phyloP scores from a whole-genome alignment of 2,329 filamentous ascomycete species.

The Fusarium ambrosium region DNA sequence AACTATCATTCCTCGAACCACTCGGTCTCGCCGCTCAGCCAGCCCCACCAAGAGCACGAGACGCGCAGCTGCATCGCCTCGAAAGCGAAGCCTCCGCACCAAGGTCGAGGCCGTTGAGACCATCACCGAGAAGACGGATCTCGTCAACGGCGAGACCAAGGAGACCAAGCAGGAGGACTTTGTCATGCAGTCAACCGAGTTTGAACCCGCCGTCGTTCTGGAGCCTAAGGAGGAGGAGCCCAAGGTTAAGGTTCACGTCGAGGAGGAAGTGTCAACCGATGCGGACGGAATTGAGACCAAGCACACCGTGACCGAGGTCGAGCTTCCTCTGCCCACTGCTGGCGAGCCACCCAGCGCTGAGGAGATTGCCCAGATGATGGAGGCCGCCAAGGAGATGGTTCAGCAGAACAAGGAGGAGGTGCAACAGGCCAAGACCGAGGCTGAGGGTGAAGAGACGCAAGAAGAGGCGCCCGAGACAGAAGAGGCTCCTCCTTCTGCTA shows the following conservation, averaged over 20 bases:
- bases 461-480: slow-evolving; percentile 54
- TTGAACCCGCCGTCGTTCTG: slow-evolving; percentile 62
- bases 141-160: slow-evolving; percentile 50
- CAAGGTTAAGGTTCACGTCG: slow-evolving; percentile 77
- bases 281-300: slow-evolving; percentile 74
- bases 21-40: slow-evolving; percentile 68
- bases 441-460: slow-evolving; percentile 59
- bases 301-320: slow-evolving; percentile 80
- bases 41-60: slow-evolving; percentile 67
- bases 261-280: slow-evolving; percentile 71
- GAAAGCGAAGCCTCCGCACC: slow-evolving; percentile 65
- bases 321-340: slow-evolving; percentile 73
- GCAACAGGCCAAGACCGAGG: slow-evolving; percentile 54
- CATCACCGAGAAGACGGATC: slow-evolving; percentile 46
- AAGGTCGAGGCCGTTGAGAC: slow-evolving; percentile 57
- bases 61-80: slow-evolving; percentile 64
- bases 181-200: slow-evolving; percentile 62
- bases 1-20: slow-evolving; percentile 58
- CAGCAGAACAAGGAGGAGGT: slow-evolving; percentile 69
- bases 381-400: slow-evolving; percentile 90
- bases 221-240: slow-evolving; percentile 68
- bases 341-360: slow-evolving; percentile 80
- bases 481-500: slow-evolving; percentile 55
- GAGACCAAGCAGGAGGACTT: slow-evolving; percentile 51
- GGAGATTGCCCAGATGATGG: slow-evolving; percentile 86